Base-by-base conservation (phyloP, 305 asterid species). In the Fraxinus sp. region DNA sequence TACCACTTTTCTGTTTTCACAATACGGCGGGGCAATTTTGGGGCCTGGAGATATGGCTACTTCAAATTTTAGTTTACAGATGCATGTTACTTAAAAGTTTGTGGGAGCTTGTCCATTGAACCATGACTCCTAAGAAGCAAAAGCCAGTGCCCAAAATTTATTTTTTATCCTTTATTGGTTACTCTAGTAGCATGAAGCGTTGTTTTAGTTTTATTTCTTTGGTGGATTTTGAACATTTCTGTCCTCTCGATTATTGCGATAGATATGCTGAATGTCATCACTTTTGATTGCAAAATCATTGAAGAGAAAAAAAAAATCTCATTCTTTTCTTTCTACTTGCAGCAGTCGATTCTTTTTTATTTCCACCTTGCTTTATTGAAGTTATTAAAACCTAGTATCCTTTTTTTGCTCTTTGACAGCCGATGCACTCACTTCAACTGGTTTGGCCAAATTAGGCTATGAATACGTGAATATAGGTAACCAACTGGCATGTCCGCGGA, bases 371-470 rank as follows among this genome's bases (percentile, higher is more conserved):
- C 66, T 37, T 22, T 14, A 68, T 68, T 35, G n/a, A 28, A 66
- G 57, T 36, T 68, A 41, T 35, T 39, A 30, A 59, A 55, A 55
- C 33, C 72, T 81, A 76, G 80, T 85, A 30, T 84, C 78, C 68
- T 52, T 71, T 71, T 41, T 83, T 33, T n/a, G 36, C 49, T 28
- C 74, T 83, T 83, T 86, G 83, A 83, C 97, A 95, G 99, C 98
- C 83, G 98, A 95, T 87, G 98, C 98, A 7, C 95, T 94, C 59
- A 83, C 93, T 71, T 89, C 98, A 37, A 90, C 98, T 88, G 98
- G 99, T 83, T 85, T 95, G 91, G 98, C 98, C 39, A 91, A 87
- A 89, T 81, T 94, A 82, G 99, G 99, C n/a, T 95, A 93, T 86
- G 81, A 33, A 37, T 94, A 92, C 55, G 93, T 96, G 62, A 96